Base-by-base conservation (phyloP, 352 stramenopile genomes). In the Phytopythium aichiense region DNA sequence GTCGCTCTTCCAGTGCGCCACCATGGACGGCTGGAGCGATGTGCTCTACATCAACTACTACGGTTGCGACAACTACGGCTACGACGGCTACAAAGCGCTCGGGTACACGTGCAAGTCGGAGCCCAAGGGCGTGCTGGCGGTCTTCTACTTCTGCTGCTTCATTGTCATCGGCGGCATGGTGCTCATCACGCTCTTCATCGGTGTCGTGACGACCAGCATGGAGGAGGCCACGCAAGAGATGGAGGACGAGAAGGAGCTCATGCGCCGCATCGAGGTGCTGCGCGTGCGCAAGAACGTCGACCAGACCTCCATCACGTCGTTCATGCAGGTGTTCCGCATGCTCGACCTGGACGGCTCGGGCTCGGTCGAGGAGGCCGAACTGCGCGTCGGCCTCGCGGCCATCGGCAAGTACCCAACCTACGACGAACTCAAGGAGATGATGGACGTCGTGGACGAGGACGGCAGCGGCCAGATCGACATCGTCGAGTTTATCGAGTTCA, bases 41-140 rank as follows among this genome's bases (percentile, higher is more conserved):
- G 71, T 95, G 51, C 72, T 96, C 40, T 97, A 96, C 71, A 93
- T 95, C 63, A 95, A 95, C 65, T 95, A 92, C 68, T 96, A 94
- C 52, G 87, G 87, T 13, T 97, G 89, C 56, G 78, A 92, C 61
- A 67, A 87, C 31, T 94, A 91, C 59, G 85, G 87, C 28, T 95
- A 95, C 71, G 78, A 89, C 42, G 58, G 58, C 20, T 89, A 89
- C 43, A 56, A 54, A 7, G 59, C 60, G 7, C 71, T 89, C 11
- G 81, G 81, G 9, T 88, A 91, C 64, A 65, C 68, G n/a, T 95
- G 87, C 71, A 77, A 65, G 7, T 62, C 70, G 5, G 7, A 88
- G 13, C 66, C 79, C 7, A 66, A 30, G 0, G 71, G 76, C 0
- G 69, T 83, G 3, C 46, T 95, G 13, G 73, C 79, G 0, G 74